Percentiles rank a stretch among this genome's conserved stretches.
These are phyloP conservation scores for Umbelopsis sp. DNA, from an alignment of 192 early-diverging fungal species.

Conservation along the genomic window DNA sequence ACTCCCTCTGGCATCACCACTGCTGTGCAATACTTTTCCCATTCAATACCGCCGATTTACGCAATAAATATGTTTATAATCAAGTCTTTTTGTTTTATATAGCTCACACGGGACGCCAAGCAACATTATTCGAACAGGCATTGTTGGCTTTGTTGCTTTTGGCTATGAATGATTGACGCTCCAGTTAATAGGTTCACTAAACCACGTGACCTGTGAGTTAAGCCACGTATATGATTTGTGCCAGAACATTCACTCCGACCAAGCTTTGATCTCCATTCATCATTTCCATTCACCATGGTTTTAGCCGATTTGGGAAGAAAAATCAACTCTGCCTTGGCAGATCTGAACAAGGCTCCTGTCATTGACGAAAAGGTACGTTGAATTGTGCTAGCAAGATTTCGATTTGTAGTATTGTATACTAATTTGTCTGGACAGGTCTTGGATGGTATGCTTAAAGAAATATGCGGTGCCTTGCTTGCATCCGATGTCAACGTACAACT, in stretches of 20 bases:
- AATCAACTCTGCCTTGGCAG: constrained; percentile 82
- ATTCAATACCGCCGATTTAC: no score
- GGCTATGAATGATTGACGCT: no score
- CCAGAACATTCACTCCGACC: not conserved
- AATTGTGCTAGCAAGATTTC: not conserved
- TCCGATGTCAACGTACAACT: constrained; percentile 91
- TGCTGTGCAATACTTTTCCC: no score
- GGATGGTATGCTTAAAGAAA: constrained; percentile 82
- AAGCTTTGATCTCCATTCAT: not conserved
- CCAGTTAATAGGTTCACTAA: not conserved
- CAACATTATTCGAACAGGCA: no score
- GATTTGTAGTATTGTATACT: not conserved
- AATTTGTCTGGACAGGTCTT: constrained; percentile 48
- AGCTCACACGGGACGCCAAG: no score
- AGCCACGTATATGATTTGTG: no score
- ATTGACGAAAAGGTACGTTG: constrained; percentile 81
- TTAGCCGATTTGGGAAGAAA: constrained; percentile 89
- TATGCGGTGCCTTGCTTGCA: constrained; percentile 86
- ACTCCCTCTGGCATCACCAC: not conserved
- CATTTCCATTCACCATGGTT: constrained; percentile 59
- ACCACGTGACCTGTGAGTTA: no score
- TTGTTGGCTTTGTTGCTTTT: no score
- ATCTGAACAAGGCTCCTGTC: constrained; percentile 79
- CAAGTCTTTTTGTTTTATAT: no score
- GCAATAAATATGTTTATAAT: no score